Conservation (phyloP, 164 flowering plant genomes). For the Hamamelis virginiana region DNA sequence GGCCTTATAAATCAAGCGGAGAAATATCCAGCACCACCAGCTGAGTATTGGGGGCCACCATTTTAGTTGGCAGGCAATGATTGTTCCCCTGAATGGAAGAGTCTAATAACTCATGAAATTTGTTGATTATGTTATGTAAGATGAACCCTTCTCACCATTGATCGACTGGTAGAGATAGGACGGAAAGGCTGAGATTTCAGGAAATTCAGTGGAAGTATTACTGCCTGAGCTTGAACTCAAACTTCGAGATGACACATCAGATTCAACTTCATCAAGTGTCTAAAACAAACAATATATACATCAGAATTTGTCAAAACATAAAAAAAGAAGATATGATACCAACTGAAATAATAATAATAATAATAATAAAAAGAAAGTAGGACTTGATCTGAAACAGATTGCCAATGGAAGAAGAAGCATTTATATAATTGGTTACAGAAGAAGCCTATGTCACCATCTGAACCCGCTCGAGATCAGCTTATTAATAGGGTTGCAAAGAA, state of each 20-base stretch:
- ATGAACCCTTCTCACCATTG: conserved; percentile 1
- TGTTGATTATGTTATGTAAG: neutral
- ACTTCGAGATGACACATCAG: conserved; percentile 16
- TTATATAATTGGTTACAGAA: too few species aligned
- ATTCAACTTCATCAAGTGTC: conserved; percentile 24
- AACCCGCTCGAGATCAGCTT: neutral
- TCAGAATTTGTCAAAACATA: neutral
- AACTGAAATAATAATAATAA: neutral
- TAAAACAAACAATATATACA: conserved; percentile 3
- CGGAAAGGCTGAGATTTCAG: conserved; percentile 6
- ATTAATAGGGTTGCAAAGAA: neutral
- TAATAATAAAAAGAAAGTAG: neutral
- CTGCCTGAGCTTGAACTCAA: conserved; percentile 6
- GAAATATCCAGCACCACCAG: too few species aligned
- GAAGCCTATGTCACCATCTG: neutral
- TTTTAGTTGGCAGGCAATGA: neutral
- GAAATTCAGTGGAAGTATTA: conserved; percentile 11
- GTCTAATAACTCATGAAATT: neutral
- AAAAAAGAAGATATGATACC: neutral
- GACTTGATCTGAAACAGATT: neutral
- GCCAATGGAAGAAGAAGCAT: too few species aligned
- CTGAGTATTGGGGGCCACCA: neutral
- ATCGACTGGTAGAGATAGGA: neutral
- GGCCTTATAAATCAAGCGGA: too few species aligned
- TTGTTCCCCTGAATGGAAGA: neutral